A percentile compares a stretch with the other conserved stretches of the same genome.
Conservation (phyloP, 2,329 filamentous ascomycete species). For the Cercospora janseana region DNA sequence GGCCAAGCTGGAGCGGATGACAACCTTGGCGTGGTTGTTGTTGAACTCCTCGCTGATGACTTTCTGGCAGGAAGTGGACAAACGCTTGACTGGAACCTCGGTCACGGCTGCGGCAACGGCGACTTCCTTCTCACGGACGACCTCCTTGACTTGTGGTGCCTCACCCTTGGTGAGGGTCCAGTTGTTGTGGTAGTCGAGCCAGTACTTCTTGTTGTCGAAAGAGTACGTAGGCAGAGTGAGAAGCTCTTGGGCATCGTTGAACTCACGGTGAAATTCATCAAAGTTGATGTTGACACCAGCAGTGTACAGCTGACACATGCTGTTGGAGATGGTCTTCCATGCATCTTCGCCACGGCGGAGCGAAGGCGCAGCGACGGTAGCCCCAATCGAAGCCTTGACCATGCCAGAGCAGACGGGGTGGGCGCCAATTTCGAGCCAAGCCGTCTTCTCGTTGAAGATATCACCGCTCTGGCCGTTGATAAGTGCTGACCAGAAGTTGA, state of each 20-base stretch:
- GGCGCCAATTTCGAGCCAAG: constrained; percentile 73
- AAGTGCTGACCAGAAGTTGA: constrained; percentile 66
- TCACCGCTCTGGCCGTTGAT: constrained; percentile 58
- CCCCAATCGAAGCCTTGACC: constrained; percentile 63
- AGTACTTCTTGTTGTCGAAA: constrained; percentile 71
- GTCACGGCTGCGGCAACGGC: constrained; percentile 40
- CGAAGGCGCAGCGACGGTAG: constrained; percentile 57
- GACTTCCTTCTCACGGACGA: constrained; percentile 40
- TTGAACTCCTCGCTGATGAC: constrained; percentile 63
- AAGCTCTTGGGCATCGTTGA: constrained; percentile 57
- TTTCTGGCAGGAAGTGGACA: constrained; percentile 65
- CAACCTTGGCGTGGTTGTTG: constrained; percentile 57
- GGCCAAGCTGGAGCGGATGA: constrained; percentile 65
- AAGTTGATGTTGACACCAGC: constrained; percentile 66
- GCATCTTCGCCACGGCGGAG: constrained; percentile 61
- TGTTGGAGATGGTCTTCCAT: constrained; percentile 62
- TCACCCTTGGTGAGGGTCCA: constrained; percentile 70
- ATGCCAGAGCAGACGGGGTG: constrained; percentile 68
- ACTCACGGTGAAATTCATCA: constrained; percentile 66
- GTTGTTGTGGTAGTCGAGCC: constrained; percentile 69
- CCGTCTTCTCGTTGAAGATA: constrained; percentile 62
- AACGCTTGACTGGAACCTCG: constrained; percentile 51
- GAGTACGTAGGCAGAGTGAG: constrained; percentile 66
- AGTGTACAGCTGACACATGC: constrained; percentile 59
- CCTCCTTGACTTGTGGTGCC: constrained; percentile 43